Base-by-base conservation (phyloP, 306 rosid genomes). In the Cicer pinnatifidum region DNA sequence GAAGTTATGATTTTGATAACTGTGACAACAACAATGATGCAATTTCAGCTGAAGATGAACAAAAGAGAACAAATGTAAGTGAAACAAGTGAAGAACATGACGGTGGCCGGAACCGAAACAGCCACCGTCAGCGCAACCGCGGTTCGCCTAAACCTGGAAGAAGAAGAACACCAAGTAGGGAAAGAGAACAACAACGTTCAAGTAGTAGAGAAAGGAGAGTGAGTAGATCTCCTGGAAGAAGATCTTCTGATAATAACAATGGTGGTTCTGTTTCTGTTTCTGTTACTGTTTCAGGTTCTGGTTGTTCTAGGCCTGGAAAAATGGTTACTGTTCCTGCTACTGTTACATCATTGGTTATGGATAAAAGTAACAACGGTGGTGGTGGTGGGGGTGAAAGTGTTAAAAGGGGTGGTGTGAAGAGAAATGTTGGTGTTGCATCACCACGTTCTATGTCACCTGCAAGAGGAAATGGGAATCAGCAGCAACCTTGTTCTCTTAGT, bases 281-380 rank as follows among this genome's bases (percentile, higher is more conserved):
- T 0, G 58, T 20, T 17, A 13, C 57, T 0, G 28, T 8, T 44
- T 48, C 50, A n/a, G 50, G 13, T 45, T 13, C 57, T 2, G 57
- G 57, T 51, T 51, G 83, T 71, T 54, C 78, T 60, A 88, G 86
- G 79, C 96, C 97, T 0, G 95, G 90, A 4, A 95, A 95, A 85
- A 77, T 95, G 99, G 97, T 95, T 48, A 88, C 99, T 6, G 97
- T 91, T n/a, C 99, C 99, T 7, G 86, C 99, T 1, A 86, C 97
- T 23, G 90, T 93, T 71, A 60, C 92, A 80, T 91, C 93, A 12
- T 11, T 85, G 80, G 93, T 73, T 67, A 83, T 85, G 97, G 98
- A 93, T 78, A 90, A 88, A 87, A 89, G 88, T 78, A 93, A 85
- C 85, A 91, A 80, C 67, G 85, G 80, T 58, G 83, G 75, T 51